Evolutionary conservation across 129 eudicot species (phyloP), one percentile per base, ranked within the genome.

Genomic region (Apium graveolens): DNA sequence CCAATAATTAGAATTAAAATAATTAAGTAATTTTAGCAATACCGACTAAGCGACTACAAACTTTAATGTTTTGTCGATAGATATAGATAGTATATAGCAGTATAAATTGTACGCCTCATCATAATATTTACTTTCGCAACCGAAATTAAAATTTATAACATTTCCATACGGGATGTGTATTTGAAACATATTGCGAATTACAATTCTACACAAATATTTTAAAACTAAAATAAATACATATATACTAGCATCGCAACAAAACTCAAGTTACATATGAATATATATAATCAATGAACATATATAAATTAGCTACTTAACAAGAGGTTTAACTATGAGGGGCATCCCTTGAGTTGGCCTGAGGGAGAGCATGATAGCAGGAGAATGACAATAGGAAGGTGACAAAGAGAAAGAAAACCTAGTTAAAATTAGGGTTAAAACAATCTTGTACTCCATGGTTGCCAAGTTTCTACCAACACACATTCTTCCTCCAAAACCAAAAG

Each of bases 401-500:
- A 90, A 42, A 4, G 97, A 86, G 62, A 92, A 89, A 10, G 99
- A 90, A 78, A 96, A 90, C 81, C 83, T 86, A 32, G 93, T 78
- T 24, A 96, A 83, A 34, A 92, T 86, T 39, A 86, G n/a, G 63
- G 89, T 79, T 71, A 92, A 53, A 60, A 92, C 89, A 69, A 96
- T 87, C 80, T 92, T 92, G 87, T 90, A 96, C 86, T 96, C 97
- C 97, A 92, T 90, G 18, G 78, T 73, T 3, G 90, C 81, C 78
- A 90, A 84, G 51, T 96, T 92, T 85, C 91, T 83, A 26, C 99
- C 99, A 29, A 95, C 88, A 27, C 99, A 95, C 97, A 95, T 92
- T 77, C 99, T 84, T 21, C 99, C 99, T 75, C 99, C 99, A 75
- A 96, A 96, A 20, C 99, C 99, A 26, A 90, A 96, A 0, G 97